Conservation (phyloP, 441 rosid genomes). For the Viola pubescens region DNA sequence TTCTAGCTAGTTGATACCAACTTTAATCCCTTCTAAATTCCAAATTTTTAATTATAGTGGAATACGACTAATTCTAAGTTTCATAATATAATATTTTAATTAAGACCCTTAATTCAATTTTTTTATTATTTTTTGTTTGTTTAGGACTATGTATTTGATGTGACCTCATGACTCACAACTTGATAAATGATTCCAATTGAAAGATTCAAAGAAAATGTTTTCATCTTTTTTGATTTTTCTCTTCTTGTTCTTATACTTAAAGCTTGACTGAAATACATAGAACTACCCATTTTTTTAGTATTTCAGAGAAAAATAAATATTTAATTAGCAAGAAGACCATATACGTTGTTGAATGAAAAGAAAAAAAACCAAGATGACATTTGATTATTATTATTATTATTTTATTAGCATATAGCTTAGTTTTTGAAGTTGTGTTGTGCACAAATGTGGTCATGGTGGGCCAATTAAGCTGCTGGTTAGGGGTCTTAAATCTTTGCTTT, state of each 20-base stretch:
- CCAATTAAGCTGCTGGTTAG: background rate
- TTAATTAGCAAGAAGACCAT: too few species aligned
- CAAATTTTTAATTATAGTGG: background rate
- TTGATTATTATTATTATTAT: too few species aligned
- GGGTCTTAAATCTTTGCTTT: background rate
- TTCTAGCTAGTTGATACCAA: background rate
- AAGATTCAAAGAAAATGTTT: slow-evolving; percentile 3
- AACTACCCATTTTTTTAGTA: too few species aligned
- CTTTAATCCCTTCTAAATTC: background rate
- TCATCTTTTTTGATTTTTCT: background rate
- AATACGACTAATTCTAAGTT: background rate
- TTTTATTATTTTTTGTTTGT: background rate
- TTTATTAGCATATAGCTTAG: too few species aligned
- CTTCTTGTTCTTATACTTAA: too few species aligned
- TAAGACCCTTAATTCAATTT: background rate
- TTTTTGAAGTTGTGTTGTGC: background rate
- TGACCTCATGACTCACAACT: background rate
- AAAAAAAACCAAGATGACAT: too few species aligned
- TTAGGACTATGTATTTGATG: too few species aligned
- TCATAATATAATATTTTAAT: background rate
- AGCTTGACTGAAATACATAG: too few species aligned
- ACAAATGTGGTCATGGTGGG: background rate
- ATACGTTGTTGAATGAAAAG: too few species aligned
- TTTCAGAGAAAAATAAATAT: too few species aligned
- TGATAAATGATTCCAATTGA: background rate